Evolutionary conservation across 805 yeast genomes (phyloP).

Genomic region (Teunomyces kruisii): DNA sequence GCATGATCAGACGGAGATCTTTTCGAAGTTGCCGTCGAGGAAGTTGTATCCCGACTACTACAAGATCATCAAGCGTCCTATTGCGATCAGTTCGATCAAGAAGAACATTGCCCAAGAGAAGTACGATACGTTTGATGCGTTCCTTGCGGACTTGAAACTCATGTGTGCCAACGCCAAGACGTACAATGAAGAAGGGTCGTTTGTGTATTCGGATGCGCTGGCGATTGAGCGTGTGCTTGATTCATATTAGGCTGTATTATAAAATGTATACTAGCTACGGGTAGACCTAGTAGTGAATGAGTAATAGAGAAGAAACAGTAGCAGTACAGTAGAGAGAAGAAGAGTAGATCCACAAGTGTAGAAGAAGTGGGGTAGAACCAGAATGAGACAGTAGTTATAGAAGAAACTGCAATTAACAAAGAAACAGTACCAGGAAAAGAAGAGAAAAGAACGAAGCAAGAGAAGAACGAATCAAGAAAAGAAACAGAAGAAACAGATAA

Average conservation of each 20-base stretch:
- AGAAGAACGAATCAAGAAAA: too few relatives aligned
- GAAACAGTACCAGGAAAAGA: too few relatives aligned
- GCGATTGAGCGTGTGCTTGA: constrained; percentile 40
- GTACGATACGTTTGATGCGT: constrained; percentile 41
- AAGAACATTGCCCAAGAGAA: constrained; percentile 45
- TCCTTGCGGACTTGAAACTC: constrained; percentile 60
- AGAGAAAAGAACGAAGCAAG: too few relatives aligned
- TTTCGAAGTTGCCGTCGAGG: constrained; percentile 69
- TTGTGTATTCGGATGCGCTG: constrained; percentile 60
- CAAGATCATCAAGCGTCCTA: constrained; percentile 57
- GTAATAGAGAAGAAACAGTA: too few relatives aligned
- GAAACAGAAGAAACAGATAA: too few relatives aligned
- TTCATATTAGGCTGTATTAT: not conserved
- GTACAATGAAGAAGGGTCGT: constrained; percentile 70
- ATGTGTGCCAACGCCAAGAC: constrained; percentile 70
- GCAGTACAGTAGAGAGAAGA: too few relatives aligned
- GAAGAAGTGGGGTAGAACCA: too few relatives aligned
- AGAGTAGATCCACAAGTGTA: too few relatives aligned
- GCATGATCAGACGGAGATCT: constrained; percentile 40
- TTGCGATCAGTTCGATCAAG: constrained; percentile 54
- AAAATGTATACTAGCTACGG: not conserved
- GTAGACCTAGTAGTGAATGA: too few relatives aligned
- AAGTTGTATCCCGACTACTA: constrained; percentile 85
- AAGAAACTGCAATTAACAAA: too few relatives aligned
- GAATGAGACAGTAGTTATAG: too few relatives aligned